Base-by-base conservation (phyloP, 2,329 filamentous ascomycete species). In the Pyrenochaeta sp. region DNA sequence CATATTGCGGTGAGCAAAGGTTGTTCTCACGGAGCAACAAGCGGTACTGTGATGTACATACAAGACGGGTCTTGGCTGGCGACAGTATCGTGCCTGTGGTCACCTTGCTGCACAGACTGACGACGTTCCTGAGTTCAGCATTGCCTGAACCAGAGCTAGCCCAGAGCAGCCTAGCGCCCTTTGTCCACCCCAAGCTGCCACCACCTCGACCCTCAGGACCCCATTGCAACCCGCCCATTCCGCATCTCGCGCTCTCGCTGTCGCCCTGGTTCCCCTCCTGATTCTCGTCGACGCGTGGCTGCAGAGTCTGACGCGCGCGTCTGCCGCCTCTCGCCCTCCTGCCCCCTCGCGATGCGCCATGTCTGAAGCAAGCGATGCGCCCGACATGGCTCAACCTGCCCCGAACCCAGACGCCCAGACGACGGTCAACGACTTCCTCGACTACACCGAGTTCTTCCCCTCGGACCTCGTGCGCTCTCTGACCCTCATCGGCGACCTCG, bases 371-470 rank as follows among this genome's bases (percentile, higher is more conserved):
- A 62, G 53, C 48, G 64, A 61, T 44, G 55, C 54, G 50, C 59
- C 58, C 46, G 67, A 68, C 14, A 58, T 58, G 55, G 55, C 65
- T 24, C 51, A 54, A 26, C 73, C 75, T 17, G 75, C 78, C 38
- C 76, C 78, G 41, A 83, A 86, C 61, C 83, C 84, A 22, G 84
- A 87, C 61, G 81, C 83, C 43, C 82, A 86, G 63, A 81, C 82
- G 22, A 85, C 83, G 18, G 81, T 87, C 31, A 85, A 82, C 53
- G 84, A 87, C 67, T 87, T 84, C 67, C 80, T 86, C 45, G 83
- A 86, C 67, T 87, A 86, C 70, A 87, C 84, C 51, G 84, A 87
- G 70, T 85, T 84, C 74, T 84, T 85, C 44, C 84, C 84, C 22
- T 82, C 83, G 7, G 83, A 86, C 63, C 74, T 87, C 17, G 77